Conservation (phyloP, 768 basidiomycete genomes). For the Lentinula sp. region DNA sequence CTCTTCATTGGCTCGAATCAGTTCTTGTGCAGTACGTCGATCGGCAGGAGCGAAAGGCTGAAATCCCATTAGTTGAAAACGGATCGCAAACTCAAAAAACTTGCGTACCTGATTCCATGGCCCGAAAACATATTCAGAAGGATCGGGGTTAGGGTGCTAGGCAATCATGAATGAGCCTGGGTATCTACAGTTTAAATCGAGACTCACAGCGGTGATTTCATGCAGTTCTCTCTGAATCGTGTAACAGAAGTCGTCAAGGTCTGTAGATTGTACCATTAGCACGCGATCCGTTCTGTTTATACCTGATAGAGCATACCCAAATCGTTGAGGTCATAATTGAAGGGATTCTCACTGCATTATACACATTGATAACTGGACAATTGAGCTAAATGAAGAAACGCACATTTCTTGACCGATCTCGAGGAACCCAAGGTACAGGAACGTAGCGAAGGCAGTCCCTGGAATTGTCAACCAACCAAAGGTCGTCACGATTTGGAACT, state of each 20-base stretch:
- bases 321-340: conserved; percentile 65
- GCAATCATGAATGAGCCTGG: conserved; percentile 14
- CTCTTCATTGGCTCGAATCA: conserved; percentile 30
- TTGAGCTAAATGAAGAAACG: conserved; percentile 6
- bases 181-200: not conserved
- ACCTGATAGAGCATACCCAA: conserved; percentile 31
- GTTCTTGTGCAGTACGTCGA: conserved; percentile 47
- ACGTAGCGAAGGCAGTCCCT: conserved; percentile 55
- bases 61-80: not conserved
- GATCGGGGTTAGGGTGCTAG: conserved; percentile 50
- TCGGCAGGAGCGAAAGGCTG: conserved; percentile 66
- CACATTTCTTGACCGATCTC: conserved; percentile 67
- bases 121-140: conserved; percentile 47
- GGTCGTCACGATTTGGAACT: conserved; percentile 19
- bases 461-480: conserved; percentile 47
- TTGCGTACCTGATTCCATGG: conserved; percentile 35
- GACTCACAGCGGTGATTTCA: conserved; percentile 62
- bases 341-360: conserved; percentile 50
- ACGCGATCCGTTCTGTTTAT: not conserved
- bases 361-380: not conserved
- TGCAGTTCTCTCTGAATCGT: conserved; percentile 63
- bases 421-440: conserved; percentile 60
- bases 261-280: conserved; percentile 16
- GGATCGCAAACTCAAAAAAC: not conserved
- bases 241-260: conserved; percentile 65